These are phyloP conservation scores for Pseudogymnoascus sp. DNA, from an alignment of 2,329 filamentous ascomycete species.

Conservation along the genomic window DNA sequence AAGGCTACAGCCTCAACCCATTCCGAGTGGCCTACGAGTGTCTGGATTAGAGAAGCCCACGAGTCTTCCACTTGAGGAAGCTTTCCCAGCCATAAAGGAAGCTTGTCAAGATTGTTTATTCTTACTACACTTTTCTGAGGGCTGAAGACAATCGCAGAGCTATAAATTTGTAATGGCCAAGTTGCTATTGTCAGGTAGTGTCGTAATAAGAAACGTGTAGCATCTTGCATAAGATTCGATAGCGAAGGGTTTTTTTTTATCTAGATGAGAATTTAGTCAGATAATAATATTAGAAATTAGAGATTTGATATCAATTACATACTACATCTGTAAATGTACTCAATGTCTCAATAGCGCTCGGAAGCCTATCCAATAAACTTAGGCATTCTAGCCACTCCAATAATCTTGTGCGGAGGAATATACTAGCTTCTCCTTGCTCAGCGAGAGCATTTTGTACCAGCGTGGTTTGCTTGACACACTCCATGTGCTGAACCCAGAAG, in stretches of 20 bases:
- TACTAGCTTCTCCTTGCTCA: constrained; percentile 12
- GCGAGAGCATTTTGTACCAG: constrained; percentile 11
- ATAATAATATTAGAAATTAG: constrained; percentile 3
- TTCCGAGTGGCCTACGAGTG: not conserved
- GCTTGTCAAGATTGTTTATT: constrained; percentile 16
- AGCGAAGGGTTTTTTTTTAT: constrained; percentile 12
- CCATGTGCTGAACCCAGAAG: constrained; percentile 24
- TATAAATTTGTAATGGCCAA: constrained; percentile 20
- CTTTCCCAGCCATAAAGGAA: constrained; percentile 15
- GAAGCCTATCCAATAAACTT: constrained; percentile 21
- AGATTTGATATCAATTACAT: constrained; percentile 13
- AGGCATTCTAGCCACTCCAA: constrained; percentile 28
- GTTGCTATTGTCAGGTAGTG: constrained; percentile 17
- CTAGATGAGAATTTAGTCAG: constrained; percentile 14
- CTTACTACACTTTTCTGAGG: constrained; percentile 16
- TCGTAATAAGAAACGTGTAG: constrained; percentile 18
- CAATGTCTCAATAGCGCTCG: constrained; percentile 17
- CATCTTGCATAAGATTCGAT: constrained; percentile 16
- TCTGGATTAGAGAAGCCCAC: constrained; percentile 16
- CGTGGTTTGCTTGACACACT: constrained; percentile 12
- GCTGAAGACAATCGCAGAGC: constrained; percentile 18
- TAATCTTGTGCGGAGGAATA: constrained; percentile 22
- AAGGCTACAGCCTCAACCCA: not conserved
- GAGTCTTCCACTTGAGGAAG: constrained; percentile 14
- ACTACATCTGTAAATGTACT: constrained; percentile 16